Base-by-base conservation (phyloP, 2,329 filamentous ascomycete species). In the Claviceps quebecensis region DNA sequence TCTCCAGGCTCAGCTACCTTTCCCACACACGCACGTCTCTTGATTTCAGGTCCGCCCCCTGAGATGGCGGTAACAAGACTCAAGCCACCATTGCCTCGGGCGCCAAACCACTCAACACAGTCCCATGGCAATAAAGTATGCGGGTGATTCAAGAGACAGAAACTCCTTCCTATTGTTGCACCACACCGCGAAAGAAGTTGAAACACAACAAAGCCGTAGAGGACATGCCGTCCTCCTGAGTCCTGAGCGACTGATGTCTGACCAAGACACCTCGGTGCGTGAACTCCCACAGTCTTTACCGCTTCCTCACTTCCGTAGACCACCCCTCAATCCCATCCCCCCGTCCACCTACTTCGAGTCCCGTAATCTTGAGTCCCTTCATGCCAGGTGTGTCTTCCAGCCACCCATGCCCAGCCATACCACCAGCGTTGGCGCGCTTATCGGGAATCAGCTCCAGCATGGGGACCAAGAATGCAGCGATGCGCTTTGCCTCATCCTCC, bases 241-340 rank as follows among this genome's bases (percentile, higher is more conserved):
- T 46, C 37, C 19, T 40, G n/a, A 39, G 36, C 39, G 45, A 23
- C 37, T 46, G 34, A 22, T 48, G 14, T 9, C 19, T 34, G 43
- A 43, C 26, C 19, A 49, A 37, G 22, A 26, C 47, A 51, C 46
- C 52, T 22, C 38, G 38, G 34, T 38, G 39, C 38, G 49, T 50
- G 51, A 51, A 52, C 53, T 50, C 55, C 53, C 48, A 19, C 55
- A 49, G 52, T 50, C 54, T 58, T 68, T 73, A 89, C 71, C 86
- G 79, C 72, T 84, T 86, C 74, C 93, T 91, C 61, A 95, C 78
- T 72, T 97, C 91, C 41, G 75, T 82, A 8, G 88, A 82, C 91
- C 91, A 97, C 3, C 91, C 91, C 51, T 95, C 88, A 62, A 97
- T 97, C 0, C 87, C 90, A 53, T 96, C 91, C 1, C 91, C 91